Percentiles rank a stretch among this genome's conserved stretches.
These are phyloP conservation scores for Tricholomella constricta DNA, from an alignment of 768 basidiomycete species.

Conservation along the genomic window DNA sequence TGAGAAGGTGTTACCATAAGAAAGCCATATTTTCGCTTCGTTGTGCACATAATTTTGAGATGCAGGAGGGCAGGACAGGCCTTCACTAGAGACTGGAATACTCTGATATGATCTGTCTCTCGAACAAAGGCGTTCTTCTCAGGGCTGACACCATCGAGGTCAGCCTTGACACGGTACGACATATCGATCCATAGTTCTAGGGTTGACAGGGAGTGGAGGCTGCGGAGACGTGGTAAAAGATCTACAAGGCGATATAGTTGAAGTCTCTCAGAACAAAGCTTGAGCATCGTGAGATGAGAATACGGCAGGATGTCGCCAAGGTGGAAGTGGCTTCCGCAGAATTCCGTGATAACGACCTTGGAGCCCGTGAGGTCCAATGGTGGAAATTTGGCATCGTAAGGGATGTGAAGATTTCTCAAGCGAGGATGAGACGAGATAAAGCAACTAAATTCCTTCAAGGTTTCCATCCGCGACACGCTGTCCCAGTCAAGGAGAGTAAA, in stretches of 20 bases:
- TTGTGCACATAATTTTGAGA: conserved; percentile 22
- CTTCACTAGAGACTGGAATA: conserved; percentile 18
- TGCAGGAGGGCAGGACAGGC: conserved; percentile 18
- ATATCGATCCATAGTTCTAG: conserved; percentile 23
- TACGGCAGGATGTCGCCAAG: conserved; percentile 13
- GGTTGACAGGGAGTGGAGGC: conserved; percentile 13
- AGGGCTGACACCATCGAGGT: conserved; percentile 3
- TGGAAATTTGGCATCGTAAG: conserved; percentile 16
- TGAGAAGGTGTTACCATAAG: conserved; percentile 15
- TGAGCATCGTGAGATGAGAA: conserved; percentile 18
- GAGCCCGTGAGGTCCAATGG: conserved; percentile 12
- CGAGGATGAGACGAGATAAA: conserved; percentile 19
- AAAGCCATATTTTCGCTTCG: conserved; percentile 19
- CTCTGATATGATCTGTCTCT: conserved; percentile 22
- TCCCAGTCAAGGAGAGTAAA: conserved; percentile 2
- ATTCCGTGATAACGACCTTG: conserved; percentile 15
- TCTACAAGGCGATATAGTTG: conserved; percentile 19
- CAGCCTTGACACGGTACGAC: conserved; percentile 13
- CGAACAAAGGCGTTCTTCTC: conserved; percentile 12
- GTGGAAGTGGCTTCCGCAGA: conserved; percentile 19
- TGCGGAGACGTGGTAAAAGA: conserved; percentile 15
- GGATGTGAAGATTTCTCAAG: conserved; percentile 19
- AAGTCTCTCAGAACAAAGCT: conserved; percentile 20
- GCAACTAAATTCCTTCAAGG: conserved; percentile 15
- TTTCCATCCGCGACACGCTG: conserved; percentile 5